These are phyloP conservation scores for Rhodotorula sp. DNA, from an alignment of 1,284 basidiomycete genomes.

Conservation along the genomic window DNA sequence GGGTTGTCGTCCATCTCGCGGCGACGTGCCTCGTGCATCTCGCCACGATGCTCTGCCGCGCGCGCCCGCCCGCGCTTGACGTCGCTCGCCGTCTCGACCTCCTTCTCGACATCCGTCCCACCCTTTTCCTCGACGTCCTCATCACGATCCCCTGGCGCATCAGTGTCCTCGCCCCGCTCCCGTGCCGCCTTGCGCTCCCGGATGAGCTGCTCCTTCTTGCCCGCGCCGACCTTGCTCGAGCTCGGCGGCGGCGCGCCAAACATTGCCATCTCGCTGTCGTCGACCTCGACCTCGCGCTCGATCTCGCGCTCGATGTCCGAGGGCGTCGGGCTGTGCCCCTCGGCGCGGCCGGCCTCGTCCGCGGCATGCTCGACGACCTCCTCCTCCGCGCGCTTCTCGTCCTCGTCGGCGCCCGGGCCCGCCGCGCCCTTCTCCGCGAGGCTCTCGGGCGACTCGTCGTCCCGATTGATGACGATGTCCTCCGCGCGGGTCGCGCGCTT, in stretches of 20 bases:
- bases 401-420: slow-evolving; percentile 3
- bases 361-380: slow-evolving; percentile 7
- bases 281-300: slow-evolving; percentile 14
- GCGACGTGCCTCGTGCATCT: slow-evolving; percentile 1
- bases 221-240: slow-evolving; percentile 23
- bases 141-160: slow-evolving; percentile 7
- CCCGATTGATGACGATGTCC: slow-evolving; percentile 80
- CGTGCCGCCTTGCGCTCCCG: slow-evolving; percentile 1
- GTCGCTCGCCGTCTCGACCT: slow-evolving; percentile 19
- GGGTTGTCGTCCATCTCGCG: slow-evolving; percentile 39
- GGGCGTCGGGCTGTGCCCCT: slow-evolving; percentile 6
- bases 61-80: slow-evolving; percentile 4
- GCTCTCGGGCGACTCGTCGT: slow-evolving; percentile 52
- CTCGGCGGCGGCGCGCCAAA: slow-evolving; percentile 19
- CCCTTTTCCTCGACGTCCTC: slow-evolving; percentile 16
- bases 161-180: neutral
- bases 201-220: slow-evolving; percentile 22
- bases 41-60: slow-evolving; percentile 8
- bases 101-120: slow-evolving; percentile 28
- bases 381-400: slow-evolving; percentile 6
- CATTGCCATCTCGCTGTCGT: slow-evolving; percentile 21
- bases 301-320: slow-evolving; percentile 9
- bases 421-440: slow-evolving; percentile 29
- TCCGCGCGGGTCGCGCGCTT: slow-evolving; percentile 64
- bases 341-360: neutral